A percentile compares a stretch with the other conserved stretches of the same genome.
Conservation (phyloP, 768 basidiomycete species). For the Polyporus arcularius region DNA sequence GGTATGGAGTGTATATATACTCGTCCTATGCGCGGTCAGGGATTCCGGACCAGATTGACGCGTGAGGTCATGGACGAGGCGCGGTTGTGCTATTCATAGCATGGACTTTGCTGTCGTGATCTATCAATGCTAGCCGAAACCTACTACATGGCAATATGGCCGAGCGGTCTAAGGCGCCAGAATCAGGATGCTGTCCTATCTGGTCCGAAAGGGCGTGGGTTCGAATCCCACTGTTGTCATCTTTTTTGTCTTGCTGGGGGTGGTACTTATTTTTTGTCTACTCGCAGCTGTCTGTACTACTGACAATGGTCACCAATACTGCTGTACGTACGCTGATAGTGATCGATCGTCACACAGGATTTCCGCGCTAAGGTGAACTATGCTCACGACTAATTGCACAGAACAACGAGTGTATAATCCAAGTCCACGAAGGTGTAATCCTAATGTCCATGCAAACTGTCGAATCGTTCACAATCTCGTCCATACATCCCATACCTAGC, state of each 20-base stretch:
- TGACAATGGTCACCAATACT: too few relatives aligned
- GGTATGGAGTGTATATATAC: slow-evolving; percentile 8
- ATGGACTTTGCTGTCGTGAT: too few relatives aligned
- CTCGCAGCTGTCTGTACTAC: neutral
- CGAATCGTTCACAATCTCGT: neutral
- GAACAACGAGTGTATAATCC: neutral
- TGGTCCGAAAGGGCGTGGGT: slow-evolving; percentile 53
- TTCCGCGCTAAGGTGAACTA: too few relatives aligned
- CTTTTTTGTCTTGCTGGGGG: neutral
- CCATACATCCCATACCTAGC: neutral
- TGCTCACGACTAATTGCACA: neutral
- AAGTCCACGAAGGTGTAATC: neutral
- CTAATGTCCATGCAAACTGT: slow-evolving; percentile 8
- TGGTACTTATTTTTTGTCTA: neutral
- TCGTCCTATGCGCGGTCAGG: neutral
- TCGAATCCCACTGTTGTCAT: slow-evolving; percentile 47
- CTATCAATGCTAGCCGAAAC: too few relatives aligned
- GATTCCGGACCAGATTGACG: slow-evolving; percentile 1
- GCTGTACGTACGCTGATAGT: too few relatives aligned
- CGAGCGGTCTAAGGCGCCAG: slow-evolving; percentile 25
- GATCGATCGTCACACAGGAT: too few relatives aligned
- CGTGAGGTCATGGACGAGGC: slow-evolving; percentile 15
- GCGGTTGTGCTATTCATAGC: neutral
- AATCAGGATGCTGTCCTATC: slow-evolving; percentile 26
- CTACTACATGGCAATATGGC: slow-evolving; percentile 22